These are phyloP conservation scores for Alternaria conjuncta DNA, from an alignment of 2,329 filamentous ascomycete genomes.

Conservation along the genomic window DNA sequence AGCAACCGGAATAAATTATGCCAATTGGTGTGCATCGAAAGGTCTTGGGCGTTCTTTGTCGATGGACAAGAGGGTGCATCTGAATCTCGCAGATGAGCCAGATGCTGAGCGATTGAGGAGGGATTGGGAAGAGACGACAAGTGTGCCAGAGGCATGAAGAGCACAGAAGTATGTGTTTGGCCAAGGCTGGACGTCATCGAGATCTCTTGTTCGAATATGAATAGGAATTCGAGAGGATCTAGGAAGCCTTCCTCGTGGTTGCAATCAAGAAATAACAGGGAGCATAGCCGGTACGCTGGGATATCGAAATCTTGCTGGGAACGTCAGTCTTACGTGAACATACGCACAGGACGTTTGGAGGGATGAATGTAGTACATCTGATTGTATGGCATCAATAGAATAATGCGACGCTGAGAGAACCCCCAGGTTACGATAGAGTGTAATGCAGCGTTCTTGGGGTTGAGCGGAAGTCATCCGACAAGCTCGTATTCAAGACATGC, in stretches of 20 bases:
- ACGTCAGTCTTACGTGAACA: neutral
- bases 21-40: neutral
- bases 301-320: neutral
- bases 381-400: neutral
- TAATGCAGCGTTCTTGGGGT: neutral
- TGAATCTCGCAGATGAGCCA: neutral
- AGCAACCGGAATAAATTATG: neutral
- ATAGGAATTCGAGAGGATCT: neutral
- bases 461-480: neutral
- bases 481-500: neutral
- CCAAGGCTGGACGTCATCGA: neutral
- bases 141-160: neutral
- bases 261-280: neutral
- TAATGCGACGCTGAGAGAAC: neutral
- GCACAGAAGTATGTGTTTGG: neutral
- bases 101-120: neutral
- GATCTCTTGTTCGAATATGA: neutral
- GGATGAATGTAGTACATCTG: neutral
- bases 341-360: neutral
- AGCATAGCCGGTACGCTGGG: neutral
- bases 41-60: neutral
- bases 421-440: neutral
- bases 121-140: neutral
- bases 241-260: neutral
- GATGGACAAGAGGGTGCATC: neutral